These are phyloP conservation scores for Craspedostauros australis DNA, from an alignment of 108 stramenopile species.

Conservation along the genomic window DNA sequence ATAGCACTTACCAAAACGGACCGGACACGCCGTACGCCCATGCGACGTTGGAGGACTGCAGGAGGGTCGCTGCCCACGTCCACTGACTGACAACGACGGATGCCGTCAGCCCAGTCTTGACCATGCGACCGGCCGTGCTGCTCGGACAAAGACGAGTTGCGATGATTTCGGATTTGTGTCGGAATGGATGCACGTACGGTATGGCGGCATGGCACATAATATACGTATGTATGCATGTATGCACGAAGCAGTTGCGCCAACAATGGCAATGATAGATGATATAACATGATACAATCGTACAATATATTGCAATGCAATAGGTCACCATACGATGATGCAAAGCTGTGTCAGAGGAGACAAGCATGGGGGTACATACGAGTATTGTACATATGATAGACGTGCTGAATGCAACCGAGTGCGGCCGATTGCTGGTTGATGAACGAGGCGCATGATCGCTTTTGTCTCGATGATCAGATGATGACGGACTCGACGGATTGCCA, in stretches of 20 bases:
- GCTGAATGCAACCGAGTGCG: too few species aligned
- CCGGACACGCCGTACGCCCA: constrained; percentile 73
- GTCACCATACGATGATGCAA: too few species aligned
- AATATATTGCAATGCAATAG: too few species aligned
- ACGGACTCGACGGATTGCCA: too few species aligned
- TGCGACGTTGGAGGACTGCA: constrained; percentile 72
- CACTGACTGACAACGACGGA: constrained; percentile 70
- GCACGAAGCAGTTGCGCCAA: neutral
- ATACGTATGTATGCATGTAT: neutral
- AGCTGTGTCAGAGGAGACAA: too few species aligned
- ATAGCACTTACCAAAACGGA: constrained; percentile 45
- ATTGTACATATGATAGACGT: too few species aligned
- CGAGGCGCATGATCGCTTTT: too few species aligned
- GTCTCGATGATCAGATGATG: too few species aligned
- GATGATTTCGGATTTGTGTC: neutral
- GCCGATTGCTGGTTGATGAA: too few species aligned
- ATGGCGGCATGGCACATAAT: neutral
- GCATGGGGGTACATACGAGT: too few species aligned
- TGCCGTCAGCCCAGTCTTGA: constrained; percentile 70
- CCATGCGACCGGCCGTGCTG: constrained; percentile 67
- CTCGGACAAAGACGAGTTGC: neutral
- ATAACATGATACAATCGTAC: too few species aligned
- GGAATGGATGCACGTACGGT: neutral
- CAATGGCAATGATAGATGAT: neutral
- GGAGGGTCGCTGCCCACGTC: constrained; percentile 81